Evolutionary conservation across 108 stramenopile species (phyloP), one percentile per base, ranked within the genome.

Genomic region (Craspedostauros australis): DNA sequence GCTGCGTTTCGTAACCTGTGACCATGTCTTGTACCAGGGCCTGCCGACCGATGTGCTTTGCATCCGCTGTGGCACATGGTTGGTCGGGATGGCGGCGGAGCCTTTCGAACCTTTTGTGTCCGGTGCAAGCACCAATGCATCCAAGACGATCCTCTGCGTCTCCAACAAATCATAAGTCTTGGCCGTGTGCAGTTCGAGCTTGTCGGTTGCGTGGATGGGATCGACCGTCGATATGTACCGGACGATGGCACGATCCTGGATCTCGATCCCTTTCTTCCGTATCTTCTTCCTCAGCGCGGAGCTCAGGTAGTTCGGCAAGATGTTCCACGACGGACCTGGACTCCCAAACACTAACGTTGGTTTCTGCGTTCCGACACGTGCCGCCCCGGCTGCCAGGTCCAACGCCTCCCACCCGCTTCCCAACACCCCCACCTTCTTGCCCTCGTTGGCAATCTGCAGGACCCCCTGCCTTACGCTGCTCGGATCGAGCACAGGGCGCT

Each of bases 401-500:
- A 92, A 40, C 11, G 90, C 86, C 39, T 92, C 90, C 62, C 77
- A 83, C 9, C 86, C 84, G 56, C 79, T 81, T 2, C 90, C 90
- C 61, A 92, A 53, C 20, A 92, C 52, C 19, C 75, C 80, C 11
- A 92, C 55, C 18, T 57, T 75, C 25, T 66, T 75, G 19, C 86
- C 84, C 32, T 71, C 64, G 12, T 68, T 43, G 19, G 77, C 64
- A 38, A 79, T 70, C 65, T 84, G 42, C 3, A 63, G 36, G 1
- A 60, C 43, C 1, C 46, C 37, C 9, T 50, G 33, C 26, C 62
- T 33, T 9, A 63, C 63, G 23, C 25, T 20, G 31, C 60, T 58
- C 11, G 62, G 62, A 23, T 52, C 46, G 46, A 66, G 50, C 15
- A 63, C 37, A 5, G 61, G 69, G 14, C 63, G 63, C 39, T 64